A percentile compares a stretch with the other conserved stretches of the same genome.
These are phyloP conservation scores for Agapanthus africanus DNA, from an alignment of 106 monocot genomes.

Conservation along the genomic window DNA sequence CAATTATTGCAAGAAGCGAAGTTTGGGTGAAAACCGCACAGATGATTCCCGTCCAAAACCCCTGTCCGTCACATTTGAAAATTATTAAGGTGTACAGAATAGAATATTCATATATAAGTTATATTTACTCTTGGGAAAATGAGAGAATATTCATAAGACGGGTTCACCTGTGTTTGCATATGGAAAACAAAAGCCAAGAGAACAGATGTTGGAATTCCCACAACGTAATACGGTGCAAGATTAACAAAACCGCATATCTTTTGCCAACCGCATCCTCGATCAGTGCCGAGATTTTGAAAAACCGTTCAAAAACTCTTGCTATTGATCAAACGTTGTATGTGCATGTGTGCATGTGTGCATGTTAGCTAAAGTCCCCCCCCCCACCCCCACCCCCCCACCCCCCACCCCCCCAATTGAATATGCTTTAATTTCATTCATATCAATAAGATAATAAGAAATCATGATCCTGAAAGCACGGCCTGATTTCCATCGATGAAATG, in stretches of 20 bases:
- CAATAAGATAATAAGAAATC: not conserved
- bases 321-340: no score
- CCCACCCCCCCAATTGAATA: no score
- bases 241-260: conserved; percentile 38
- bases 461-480: conserved; percentile 45
- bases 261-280: conserved; percentile 50
- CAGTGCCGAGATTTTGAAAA: conserved; percentile 19
- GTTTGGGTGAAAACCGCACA: conserved; percentile 20
- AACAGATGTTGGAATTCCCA: conserved; percentile 44
- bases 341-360: no score
- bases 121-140: not conserved
- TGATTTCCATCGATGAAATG: conserved; percentile 40
- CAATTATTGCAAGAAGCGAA: conserved; percentile 8
- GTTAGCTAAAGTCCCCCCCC: no score
- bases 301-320: no score
- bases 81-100: not conserved
- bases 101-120: not conserved
- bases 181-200: conserved; percentile 34
- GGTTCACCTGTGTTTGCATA: conserved; percentile 24
- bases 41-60: conserved; percentile 38
- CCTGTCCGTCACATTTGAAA: conserved; percentile 8
- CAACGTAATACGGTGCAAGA: conserved; percentile 46
- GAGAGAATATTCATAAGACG: not conserved
- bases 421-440: no score
- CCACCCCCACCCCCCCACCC: no score